A percentile compares a stretch with the other conserved stretches of the same genome.
phyloP scores from a whole-genome alignment of 2,329 filamentous ascomycete species.

The Plectosphaerella cucumerina region DNA sequence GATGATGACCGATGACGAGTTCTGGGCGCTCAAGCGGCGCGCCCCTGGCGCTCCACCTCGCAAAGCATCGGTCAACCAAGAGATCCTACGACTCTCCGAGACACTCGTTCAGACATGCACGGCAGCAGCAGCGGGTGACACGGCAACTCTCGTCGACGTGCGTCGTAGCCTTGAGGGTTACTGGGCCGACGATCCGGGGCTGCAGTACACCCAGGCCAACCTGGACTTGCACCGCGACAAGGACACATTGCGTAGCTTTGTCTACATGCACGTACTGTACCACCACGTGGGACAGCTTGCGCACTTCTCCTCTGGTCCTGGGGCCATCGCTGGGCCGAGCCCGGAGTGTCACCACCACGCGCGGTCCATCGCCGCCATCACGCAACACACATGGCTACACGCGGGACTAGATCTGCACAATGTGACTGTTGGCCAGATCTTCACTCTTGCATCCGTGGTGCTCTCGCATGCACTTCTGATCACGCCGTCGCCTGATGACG shows the following conservation, averaged over 20 bases:
- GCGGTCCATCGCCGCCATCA: background rate
- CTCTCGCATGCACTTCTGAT: background rate
- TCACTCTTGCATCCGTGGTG: background rate
- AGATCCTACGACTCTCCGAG: background rate
- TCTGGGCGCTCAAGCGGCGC: background rate
- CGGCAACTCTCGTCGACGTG: background rate
- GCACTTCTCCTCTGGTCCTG: background rate
- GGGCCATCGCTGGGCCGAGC: background rate
- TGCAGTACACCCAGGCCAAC: background rate
- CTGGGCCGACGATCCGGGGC: background rate
- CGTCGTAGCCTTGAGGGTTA: background rate
- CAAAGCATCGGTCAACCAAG: background rate
- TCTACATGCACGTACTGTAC: background rate
- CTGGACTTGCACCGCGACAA: background rate
- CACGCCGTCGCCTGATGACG: background rate
- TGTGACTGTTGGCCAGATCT: background rate
- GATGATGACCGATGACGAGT: background rate
- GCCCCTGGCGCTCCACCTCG: background rate
- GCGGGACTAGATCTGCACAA: background rate
- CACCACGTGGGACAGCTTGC: background rate
- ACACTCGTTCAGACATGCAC: background rate
- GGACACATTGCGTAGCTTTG: background rate
- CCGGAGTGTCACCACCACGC: background rate
- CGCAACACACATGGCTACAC: background rate
- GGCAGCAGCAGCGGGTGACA: background rate